A percentile compares a stretch with the other conserved stretches of the same genome.
phyloP scores from a whole-genome alignment of 257 asterid species.

The Apocynum venetum region DNA sequence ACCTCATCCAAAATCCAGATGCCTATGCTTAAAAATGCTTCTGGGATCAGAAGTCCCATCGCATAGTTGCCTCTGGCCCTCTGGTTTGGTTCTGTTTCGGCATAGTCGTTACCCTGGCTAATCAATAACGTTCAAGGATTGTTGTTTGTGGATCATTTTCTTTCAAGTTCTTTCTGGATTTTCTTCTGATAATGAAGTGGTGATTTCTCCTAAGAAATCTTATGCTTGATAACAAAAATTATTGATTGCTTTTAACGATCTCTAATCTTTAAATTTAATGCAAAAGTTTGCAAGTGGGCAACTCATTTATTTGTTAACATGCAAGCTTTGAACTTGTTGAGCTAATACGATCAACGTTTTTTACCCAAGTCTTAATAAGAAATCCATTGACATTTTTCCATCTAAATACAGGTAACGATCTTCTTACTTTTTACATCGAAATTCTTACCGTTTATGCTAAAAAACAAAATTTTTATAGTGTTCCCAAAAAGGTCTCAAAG shows the following conservation, averaged over 20 bases:
- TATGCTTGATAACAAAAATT: background rate
- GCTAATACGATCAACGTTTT: no score
- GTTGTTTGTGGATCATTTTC: background rate
- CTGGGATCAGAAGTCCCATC: background rate
- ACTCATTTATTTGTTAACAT: no score
- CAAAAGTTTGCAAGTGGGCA: no score
- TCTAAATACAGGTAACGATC: background rate
- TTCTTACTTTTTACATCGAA: no score
- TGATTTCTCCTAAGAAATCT: background rate
- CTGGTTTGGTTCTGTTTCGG: background rate
- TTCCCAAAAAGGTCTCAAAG: background rate
- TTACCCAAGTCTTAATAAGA: no score
- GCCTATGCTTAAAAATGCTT: slow-evolving; percentile 18
- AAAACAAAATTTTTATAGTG: background rate
- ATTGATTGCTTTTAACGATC: background rate
- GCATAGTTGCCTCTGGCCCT: background rate
- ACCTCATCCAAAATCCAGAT: slow-evolving; percentile 25
- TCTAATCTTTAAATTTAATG: background rate
- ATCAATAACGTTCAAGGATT: background rate
- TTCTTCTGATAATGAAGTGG: background rate
- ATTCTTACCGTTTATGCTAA: background rate
- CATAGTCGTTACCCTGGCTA: slow-evolving; percentile 16
- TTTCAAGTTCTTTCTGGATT: background rate
- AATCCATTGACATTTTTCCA: no score
- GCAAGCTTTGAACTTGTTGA: no score